Evolutionary conservation across 2,329 filamentous ascomycete species (phyloP), one percentile per base, ranked within the genome.

Genomic region (Bipolaris zeicola): DNA sequence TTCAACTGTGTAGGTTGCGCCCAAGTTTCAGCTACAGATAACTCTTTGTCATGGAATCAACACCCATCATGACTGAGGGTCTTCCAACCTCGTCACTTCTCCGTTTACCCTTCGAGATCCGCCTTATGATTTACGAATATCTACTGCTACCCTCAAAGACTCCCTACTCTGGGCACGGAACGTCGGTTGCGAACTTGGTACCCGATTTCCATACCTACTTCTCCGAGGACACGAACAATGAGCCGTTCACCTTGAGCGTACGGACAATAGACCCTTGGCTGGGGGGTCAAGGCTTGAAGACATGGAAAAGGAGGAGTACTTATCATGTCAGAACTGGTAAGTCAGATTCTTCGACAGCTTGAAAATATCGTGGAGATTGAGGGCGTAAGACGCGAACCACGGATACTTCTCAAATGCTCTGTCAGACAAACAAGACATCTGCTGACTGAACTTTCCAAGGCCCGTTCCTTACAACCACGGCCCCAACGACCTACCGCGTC

Each of bases 401-500:
- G 31, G 13, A 36, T 22, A 7, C 11, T 13, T 18, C 6, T 14
- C 14, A 20, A 6, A 6, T 8, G 14, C 22, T 24, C 20, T 16
- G 4, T 3, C 6, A 18, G 10, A 33, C 7, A 41, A 38, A 49
- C 3, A 33, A 42, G 10, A 45, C 14, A 41, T 28, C 54, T 60
- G 43, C 68, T 65, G 60, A 68, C 58, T n/a, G 37, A 22, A 24
- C 13, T 37, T 52, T 47, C 18, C 20, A 55, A 69, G 77, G 78
- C 42, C 77, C 76, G 41, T 79, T 81, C 60, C 71, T 78, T 37
- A 75, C 75, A 48, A 77, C 75, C 20, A 78, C 77, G 52, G 75
- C 76, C 49, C 65, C 81, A 51, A 87, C 86, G 6, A 87, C 86
- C 4, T 88, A 88, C 71, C 76, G 77, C 47, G 76, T 83, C 43